These are phyloP conservation scores for Fraxinus baroniana DNA, from an alignment of 305 asterid genomes.

Conservation along the genomic window DNA sequence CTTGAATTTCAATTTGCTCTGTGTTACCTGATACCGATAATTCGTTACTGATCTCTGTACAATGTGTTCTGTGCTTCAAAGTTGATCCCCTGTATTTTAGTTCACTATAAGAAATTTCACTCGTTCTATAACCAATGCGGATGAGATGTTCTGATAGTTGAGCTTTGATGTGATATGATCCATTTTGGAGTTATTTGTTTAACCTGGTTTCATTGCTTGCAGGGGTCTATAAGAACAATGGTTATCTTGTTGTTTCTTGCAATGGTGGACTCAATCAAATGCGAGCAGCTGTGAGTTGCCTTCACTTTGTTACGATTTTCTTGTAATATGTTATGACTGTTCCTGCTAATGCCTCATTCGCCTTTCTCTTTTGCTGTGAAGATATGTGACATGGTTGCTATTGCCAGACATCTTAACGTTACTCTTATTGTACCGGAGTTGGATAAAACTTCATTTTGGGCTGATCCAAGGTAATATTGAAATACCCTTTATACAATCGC, in stretches of 20 bases:
- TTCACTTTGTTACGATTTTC: neutral
- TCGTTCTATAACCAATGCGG: neutral
- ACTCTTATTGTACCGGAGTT: conserved; percentile 71
- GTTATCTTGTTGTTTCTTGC: conserved; percentile 70
- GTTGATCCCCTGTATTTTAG: neutral
- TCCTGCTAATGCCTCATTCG: conserved; percentile 8
- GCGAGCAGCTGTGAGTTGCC: conserved; percentile 63
- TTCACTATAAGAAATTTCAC: neutral
- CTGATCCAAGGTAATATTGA: conserved; percentile 57
- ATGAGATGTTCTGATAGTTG: neutral
- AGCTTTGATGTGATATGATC: neutral
- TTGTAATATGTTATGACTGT: neutral
- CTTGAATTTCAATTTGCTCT: neutral
- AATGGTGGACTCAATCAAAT: conserved; percentile 78
- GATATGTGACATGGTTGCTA: conserved; percentile 80
- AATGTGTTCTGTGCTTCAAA: neutral
- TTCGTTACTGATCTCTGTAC: neutral
- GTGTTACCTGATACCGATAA: neutral
- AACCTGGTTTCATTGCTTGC: conserved; percentile 11
- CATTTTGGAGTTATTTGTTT: conserved; percentile 3
- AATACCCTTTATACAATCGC: neutral
- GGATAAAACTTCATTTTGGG: conserved; percentile 74
- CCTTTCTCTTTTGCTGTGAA: conserved; percentile 27
- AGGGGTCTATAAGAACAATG: conserved; percentile 65
- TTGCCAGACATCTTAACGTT: conserved; percentile 58